Conservation (phyloP, 176 grass and related monocot genomes). For the Neostapfia colusana region DNA sequence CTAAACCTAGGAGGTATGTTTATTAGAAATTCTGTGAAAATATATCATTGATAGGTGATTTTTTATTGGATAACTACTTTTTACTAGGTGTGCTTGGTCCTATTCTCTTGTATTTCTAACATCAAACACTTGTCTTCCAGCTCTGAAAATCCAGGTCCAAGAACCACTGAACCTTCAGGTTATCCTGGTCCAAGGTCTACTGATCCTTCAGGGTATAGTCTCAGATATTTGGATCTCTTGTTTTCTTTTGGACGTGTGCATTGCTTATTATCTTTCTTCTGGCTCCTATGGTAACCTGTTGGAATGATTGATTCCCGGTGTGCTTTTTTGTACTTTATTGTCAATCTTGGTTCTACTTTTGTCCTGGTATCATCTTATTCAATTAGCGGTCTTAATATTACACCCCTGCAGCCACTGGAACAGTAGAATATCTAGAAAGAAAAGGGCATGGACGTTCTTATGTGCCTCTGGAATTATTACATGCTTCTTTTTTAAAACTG, state of each 20-base stretch:
- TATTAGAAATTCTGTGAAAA: slow-evolving; percentile 2
- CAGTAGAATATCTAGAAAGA: neutral
- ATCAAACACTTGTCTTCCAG: slow-evolving; percentile 43
- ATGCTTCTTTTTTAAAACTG: neutral
- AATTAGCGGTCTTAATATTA: neutral
- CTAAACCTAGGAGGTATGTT: neutral
- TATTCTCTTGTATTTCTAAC: slow-evolving; percentile 21
- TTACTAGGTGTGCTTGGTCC: neutral
- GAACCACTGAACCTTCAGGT: slow-evolving; percentile 45
- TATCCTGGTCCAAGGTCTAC: slow-evolving; percentile 33
- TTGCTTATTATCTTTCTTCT: neutral
- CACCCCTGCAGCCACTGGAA: neutral
- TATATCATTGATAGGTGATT: neutral
- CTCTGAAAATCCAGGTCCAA: slow-evolving; percentile 23
- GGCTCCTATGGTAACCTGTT: neutral
- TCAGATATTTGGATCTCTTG: neutral
- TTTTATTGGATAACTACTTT: neutral
- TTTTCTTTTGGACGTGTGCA: neutral
- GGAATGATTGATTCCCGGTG: neutral
- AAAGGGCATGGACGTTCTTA: too few relatives aligned
- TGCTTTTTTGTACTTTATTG: neutral
- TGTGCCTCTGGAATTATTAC: slow-evolving; percentile 2
- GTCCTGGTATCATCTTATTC: neutral
- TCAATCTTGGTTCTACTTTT: neutral
- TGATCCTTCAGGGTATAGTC: slow-evolving; percentile 53